phyloP scores from a whole-genome alignment of 495 filamentous ascomycete species.

The Parachaetomium inaequale region DNA sequence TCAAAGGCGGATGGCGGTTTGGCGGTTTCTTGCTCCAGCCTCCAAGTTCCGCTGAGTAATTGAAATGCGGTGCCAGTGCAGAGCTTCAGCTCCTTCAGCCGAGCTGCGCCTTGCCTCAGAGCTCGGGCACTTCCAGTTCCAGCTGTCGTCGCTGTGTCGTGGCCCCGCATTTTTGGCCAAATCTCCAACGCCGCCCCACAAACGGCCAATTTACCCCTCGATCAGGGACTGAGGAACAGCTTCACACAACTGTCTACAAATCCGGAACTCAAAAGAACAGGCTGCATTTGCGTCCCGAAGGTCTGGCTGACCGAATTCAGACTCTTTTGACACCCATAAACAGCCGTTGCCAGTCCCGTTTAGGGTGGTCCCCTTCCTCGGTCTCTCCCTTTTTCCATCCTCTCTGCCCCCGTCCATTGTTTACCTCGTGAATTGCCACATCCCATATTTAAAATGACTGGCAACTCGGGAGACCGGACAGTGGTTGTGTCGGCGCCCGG shows the following conservation, averaged over 20 bases:
- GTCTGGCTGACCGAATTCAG: neutral
- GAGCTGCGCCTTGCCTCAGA: neutral
- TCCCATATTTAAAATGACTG: neutral
- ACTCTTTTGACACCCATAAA: neutral
- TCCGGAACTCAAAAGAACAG: neutral
- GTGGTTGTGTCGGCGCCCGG: conserved; percentile 85
- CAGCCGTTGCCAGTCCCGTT: neutral
- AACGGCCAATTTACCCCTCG: conserved; percentile 7
- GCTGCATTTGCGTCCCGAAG: neutral
- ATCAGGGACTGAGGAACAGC: neutral
- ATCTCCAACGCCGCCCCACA: neutral
- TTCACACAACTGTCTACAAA: neutral
- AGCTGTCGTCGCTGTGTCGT: neutral
- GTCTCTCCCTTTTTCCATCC: neutral
- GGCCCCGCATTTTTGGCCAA: conserved; percentile 1
- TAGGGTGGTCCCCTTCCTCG: neutral
- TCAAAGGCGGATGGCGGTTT: neutral
- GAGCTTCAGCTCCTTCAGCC: neutral
- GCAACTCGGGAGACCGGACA: conserved; percentile 16
- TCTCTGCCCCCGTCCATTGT: neutral
- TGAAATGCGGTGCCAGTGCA: neutral
- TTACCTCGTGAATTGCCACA: neutral
- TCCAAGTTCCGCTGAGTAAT: neutral
- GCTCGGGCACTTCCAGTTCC: too few relatives aligned
- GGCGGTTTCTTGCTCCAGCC: neutral